Percentiles rank a stretch among this genome's conserved stretches.
phyloP scores from a whole-genome alignment of 306 rosid species.

The Geum urbanum region DNA sequence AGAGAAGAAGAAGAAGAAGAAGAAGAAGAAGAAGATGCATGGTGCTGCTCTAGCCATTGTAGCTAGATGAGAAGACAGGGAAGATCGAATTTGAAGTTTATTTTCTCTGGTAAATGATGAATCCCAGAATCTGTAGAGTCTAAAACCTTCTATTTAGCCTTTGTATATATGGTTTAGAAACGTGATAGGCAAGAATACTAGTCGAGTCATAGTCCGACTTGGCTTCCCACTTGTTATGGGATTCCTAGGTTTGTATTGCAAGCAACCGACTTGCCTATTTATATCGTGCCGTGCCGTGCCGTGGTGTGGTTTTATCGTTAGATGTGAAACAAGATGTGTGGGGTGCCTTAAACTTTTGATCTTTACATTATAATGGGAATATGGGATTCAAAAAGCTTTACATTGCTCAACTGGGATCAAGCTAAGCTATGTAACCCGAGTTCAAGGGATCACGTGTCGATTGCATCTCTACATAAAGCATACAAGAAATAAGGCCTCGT shows the following conservation, averaged over 20 bases:
- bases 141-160: too few relatives aligned
- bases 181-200: neutral
- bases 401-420: neutral
- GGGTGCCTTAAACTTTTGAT: too few relatives aligned
- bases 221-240: too few relatives aligned
- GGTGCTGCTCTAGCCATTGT: neutral
- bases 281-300: too few relatives aligned
- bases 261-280: too few relatives aligned
- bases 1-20: conserved; percentile 2
- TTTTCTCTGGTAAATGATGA: neutral
- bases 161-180: neutral
- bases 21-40: conserved; percentile 4
- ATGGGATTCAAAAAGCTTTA: neutral
- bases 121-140: neutral
- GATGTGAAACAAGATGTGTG: too few relatives aligned
- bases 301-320: too few relatives aligned
- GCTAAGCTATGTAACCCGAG: conserved; percentile 7
- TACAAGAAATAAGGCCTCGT: neutral
- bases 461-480: neutral
- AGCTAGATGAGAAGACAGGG: neutral
- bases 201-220: neutral
- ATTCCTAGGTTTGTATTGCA: too few relatives aligned
- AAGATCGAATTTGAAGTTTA: neutral
- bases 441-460: neutral
- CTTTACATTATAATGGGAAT: neutral